These are phyloP conservation scores for Cyclocybe aegerita DNA, from an alignment of 768 basidiomycete genomes.

Conservation along the genomic window DNA sequence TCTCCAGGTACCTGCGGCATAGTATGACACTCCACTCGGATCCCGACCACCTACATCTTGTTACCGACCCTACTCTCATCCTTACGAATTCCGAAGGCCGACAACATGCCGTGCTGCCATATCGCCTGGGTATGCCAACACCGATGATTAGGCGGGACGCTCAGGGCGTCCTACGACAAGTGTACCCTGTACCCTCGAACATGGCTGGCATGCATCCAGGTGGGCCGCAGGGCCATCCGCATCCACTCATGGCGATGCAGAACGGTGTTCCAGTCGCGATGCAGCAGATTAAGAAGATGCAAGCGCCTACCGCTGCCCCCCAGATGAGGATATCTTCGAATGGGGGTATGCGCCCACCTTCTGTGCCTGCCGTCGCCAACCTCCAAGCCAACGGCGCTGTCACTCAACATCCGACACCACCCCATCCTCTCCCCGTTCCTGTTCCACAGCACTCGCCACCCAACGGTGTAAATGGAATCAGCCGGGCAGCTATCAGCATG, in stretches of 20 bases:
- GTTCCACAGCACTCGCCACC: conserved; percentile 29
- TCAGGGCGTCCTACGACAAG: conserved; percentile 25
- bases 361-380: conserved; percentile 27
- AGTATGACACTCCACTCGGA: conserved; percentile 59
- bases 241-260: conserved; percentile 40
- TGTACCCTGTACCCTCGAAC: conserved; percentile 18
- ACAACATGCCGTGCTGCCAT: conserved; percentile 49
- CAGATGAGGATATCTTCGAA: conserved; percentile 65
- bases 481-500: conserved; percentile 44
- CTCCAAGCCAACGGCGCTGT: conserved; percentile 27
- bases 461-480: conserved; percentile 34
- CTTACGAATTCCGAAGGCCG: conserved; percentile 48
- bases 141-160: conserved; percentile 32
- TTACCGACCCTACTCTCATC: conserved; percentile 50
- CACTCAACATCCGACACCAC: conserved; percentile 35
- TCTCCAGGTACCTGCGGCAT: conserved; percentile 49
- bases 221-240: conserved; percentile 38
- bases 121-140: conserved; percentile 40
- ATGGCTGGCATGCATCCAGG: conserved; percentile 9
- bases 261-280: conserved; percentile 59
- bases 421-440: conserved; percentile 32
- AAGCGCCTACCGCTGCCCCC: conserved; percentile 49
- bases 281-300: conserved; percentile 62
- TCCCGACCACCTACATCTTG: conserved; percentile 46
- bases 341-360: conserved; percentile 52